Conservation (phyloP, 495 filamentous ascomycete genomes). For the Aspergillus sparsus region DNA sequence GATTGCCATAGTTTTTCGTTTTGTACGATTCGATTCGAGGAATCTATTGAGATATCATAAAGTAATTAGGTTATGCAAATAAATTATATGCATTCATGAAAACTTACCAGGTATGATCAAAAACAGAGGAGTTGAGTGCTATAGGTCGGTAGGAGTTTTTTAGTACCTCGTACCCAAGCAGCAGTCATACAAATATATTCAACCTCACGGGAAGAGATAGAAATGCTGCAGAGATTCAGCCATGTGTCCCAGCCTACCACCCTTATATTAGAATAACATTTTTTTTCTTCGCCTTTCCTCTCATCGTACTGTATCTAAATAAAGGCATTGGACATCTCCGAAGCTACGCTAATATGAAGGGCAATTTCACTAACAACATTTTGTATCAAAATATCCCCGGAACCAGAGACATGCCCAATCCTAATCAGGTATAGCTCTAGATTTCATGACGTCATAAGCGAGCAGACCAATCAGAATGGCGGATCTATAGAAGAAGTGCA, state of each 20-base stretch:
- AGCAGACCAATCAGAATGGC: constrained; percentile 16
- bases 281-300: background rate
- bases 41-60: background rate
- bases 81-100: too few relatives aligned
- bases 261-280: background rate
- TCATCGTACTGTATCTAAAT: background rate
- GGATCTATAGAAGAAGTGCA: background rate
- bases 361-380: constrained; percentile 1
- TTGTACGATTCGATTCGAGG: background rate
- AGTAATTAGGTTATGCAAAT: background rate
- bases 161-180: too few relatives aligned
- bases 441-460: constrained; percentile 20
- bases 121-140: too few relatives aligned
- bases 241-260: too few relatives aligned
- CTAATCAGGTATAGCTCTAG: background rate
- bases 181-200: too few relatives aligned
- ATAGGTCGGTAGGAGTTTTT: too few relatives aligned
- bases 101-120: too few relatives aligned
- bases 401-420: constrained; percentile 10
- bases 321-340: background rate
- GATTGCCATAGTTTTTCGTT: constrained; percentile 9
- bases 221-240: background rate
- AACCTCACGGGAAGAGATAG: too few relatives aligned
- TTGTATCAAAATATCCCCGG: background rate
- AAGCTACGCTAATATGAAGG: background rate